Conservation (phyloP, 371 early-diverging fungal species). For the Chytridiales sp. region DNA sequence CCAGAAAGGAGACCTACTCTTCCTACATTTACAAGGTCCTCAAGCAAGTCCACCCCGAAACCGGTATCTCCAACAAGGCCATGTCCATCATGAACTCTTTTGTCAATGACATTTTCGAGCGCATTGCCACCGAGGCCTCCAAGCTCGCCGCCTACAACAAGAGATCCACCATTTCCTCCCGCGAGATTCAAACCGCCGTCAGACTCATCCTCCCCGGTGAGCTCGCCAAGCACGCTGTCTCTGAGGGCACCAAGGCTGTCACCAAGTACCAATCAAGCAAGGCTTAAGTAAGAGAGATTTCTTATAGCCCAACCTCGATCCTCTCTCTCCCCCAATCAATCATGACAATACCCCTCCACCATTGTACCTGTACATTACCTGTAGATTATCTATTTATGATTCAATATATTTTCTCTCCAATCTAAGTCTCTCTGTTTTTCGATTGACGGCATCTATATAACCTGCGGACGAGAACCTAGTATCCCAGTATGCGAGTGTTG, state of each 20-base stretch:
- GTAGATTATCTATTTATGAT: too few relatives aligned
- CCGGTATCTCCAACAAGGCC: constrained; percentile 98
- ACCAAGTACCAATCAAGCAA: constrained; percentile 89
- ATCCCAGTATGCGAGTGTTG: too few relatives aligned
- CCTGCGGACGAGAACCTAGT: too few relatives aligned
- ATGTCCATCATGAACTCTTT: constrained; percentile 98
- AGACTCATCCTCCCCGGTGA: constrained; percentile 94
- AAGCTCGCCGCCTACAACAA: constrained; percentile 92
- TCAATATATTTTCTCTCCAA: too few relatives aligned
- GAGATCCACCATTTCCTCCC: constrained; percentile 90
- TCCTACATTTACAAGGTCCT: constrained; percentile 96
- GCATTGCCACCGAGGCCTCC: constrained; percentile 84
- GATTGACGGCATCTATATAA: too few relatives aligned
- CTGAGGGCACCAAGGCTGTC: constrained; percentile 97
- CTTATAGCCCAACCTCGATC: too few relatives aligned
- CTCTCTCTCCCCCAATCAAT: too few relatives aligned
- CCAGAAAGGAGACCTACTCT: constrained; percentile 88
- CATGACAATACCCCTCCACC: too few relatives aligned
- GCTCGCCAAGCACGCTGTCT: constrained; percentile 95
- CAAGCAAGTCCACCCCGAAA: constrained; percentile 97
- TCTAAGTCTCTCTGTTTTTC: too few relatives aligned
- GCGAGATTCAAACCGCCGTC: constrained; percentile 94
- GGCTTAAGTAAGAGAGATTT: too few relatives aligned
- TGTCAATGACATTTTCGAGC: constrained; percentile 96
- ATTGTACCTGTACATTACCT: too few relatives aligned